These are phyloP conservation scores for Citrus glauca DNA, from an alignment of 345 rosid genomes.

Conservation along the genomic window DNA sequence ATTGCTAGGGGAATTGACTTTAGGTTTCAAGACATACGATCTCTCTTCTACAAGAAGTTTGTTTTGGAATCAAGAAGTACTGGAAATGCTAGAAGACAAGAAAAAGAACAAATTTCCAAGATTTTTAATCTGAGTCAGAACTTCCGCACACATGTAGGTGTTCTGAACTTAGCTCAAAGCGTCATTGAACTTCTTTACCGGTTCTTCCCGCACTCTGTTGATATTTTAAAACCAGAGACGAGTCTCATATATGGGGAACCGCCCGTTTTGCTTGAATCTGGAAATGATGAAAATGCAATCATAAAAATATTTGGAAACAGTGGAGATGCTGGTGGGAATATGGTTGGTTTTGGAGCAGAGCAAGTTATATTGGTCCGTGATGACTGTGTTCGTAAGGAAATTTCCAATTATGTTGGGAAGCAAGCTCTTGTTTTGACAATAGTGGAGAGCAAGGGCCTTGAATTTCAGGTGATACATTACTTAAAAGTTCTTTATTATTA, in stretches of 20 bases:
- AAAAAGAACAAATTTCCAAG: conserved; percentile 32
- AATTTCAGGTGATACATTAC: conserved; percentile 37
- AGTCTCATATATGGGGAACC: conserved; percentile 46
- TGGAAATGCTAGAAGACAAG: background rate
- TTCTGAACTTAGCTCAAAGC: conserved; percentile 52
- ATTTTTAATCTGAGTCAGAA: conserved; percentile 43
- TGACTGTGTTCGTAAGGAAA: conserved; percentile 28
- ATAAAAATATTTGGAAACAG: conserved; percentile 37
- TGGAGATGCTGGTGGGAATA: conserved; percentile 8
- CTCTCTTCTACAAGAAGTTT: conserved; percentile 44
- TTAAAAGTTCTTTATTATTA: background rate
- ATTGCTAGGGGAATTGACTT: conserved; percentile 50
- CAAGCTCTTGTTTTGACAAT: conserved; percentile 49
- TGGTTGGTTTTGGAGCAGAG: conserved; percentile 48
- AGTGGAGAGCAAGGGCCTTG: conserved; percentile 50
- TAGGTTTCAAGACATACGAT: conserved; percentile 47
- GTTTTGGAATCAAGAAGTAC: conserved; percentile 11
- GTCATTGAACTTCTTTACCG: conserved; percentile 43
- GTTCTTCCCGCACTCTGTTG: conserved; percentile 36
- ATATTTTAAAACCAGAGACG: conserved; percentile 35
- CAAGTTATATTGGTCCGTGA: conserved; percentile 50
- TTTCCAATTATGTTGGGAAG: conserved; percentile 28
- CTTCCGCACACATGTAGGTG: conserved; percentile 51
- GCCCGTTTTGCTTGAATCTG: conserved; percentile 37
- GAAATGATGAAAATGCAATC: conserved; percentile 30